These are phyloP conservation scores for Malus sylvestris DNA, from an alignment of 306 rosid species.

Conservation along the genomic window DNA sequence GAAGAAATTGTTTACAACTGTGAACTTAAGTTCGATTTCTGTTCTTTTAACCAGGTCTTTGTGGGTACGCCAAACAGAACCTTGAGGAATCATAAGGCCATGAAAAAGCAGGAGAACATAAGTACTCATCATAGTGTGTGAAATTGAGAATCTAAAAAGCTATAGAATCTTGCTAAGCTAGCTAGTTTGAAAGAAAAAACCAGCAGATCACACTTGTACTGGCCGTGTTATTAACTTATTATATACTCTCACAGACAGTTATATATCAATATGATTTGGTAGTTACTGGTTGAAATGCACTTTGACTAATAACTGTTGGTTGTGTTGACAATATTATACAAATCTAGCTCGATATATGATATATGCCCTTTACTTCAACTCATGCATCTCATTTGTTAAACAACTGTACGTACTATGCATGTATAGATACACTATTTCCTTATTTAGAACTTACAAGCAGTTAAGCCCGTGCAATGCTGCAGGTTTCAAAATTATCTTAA, in stretches of 20 bases:
- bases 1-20: background rate
- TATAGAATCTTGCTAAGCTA: background rate
- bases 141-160: background rate
- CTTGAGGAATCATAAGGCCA: constrained; percentile 1
- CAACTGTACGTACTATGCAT: background rate
- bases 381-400: background rate
- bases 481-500: too few relatives aligned
- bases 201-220: background rate
- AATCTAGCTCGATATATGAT: background rate
- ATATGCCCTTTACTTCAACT: background rate
- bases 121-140: background rate
- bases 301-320: background rate
- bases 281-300: background rate
- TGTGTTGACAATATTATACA: background rate
- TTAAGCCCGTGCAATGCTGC: too few relatives aligned
- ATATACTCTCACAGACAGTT: background rate
- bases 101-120: background rate
- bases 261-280: background rate
- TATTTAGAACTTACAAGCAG: background rate
- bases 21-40: background rate
- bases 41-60: background rate
- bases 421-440: background rate
- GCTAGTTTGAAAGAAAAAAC: background rate
- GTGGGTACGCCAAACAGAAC: background rate
- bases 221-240: background rate